Evolutionary conservation across 2,329 filamentous ascomycete species (phyloP), one percentile per base, ranked within the genome.

Genomic region (Fusarium pseudoanthophilum): DNA sequence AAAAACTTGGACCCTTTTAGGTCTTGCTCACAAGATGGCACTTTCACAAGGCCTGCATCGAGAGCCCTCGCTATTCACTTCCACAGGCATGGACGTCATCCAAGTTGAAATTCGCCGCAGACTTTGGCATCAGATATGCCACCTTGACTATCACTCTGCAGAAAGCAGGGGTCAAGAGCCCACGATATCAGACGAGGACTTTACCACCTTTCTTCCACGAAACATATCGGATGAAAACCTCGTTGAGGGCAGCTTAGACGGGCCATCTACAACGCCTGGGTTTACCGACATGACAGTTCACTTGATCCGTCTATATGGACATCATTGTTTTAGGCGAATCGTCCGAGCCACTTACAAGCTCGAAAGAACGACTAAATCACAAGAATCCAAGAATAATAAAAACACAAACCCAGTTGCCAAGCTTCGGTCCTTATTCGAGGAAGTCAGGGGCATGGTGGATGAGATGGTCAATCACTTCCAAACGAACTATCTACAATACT

Each of bases 111-210:
- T 34, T 40, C 58, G 58, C 18, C 48, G 58, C 28, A 42, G 48
- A n/a, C 15, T 60, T 9, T 60, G 58, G 58, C 48, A 60, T 55
- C 37, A 60, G 37, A 55, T 60, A 28, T 60, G 58, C 21, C 28
- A 60, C 26, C 58, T 60, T 4, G 58, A 60, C 37, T 60, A 55
- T 16, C 58, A 48, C 36, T 60, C 58, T 21, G 46, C 58, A 34
- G 58, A 60, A 42, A 52, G 46, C 8, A 32, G 48, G 9, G 58
- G 58, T 11, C 58, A 60, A 39, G 58, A 60, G 20, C 58, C 58
- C 7, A 60, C 58, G 9, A 55, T 60, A 60, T 60, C 48, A 28
- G 58, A 60, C 10, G 48, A 42, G 1, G 58, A 60, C 5, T 60
- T 42, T 2, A 60, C 46, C 4, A 55, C 58, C 10, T 53, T 55